A percentile compares a stretch with the other conserved stretches of the same genome.
Evolutionary conservation across 495 filamentous ascomycete genomes (phyloP).

Genomic region (Aspergillus nidulans): DNA sequence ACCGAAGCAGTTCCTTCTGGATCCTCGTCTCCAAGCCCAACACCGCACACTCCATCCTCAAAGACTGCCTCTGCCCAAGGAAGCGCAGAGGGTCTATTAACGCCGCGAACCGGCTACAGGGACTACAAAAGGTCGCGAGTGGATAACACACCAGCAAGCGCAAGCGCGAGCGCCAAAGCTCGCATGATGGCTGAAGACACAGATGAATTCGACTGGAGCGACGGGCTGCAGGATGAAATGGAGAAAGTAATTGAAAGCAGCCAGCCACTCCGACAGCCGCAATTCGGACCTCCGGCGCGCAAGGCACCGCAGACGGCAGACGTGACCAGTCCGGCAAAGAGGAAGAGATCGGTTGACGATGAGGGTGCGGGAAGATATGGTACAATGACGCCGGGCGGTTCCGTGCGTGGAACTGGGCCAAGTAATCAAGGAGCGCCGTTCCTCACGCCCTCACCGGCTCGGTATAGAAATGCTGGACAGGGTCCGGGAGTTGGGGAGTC

Average conservation of each 20-base stretch:
- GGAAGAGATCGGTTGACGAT: constrained; percentile 41
- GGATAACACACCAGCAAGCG: neutral
- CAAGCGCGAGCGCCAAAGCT: constrained; percentile 26
- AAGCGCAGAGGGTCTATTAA: constrained; percentile 25
- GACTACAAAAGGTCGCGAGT: neutral
- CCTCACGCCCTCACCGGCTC: constrained; percentile 48
- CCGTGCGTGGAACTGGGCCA: neutral
- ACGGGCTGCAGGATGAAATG: constrained; percentile 9
- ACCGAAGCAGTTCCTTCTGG: constrained; percentile 27
- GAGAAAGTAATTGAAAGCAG: neutral
- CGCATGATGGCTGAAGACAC: constrained; percentile 41
- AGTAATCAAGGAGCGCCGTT: neutral
- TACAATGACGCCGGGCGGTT: neutral
- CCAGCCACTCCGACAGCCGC: constrained; percentile 17
- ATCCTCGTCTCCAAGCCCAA: neutral
- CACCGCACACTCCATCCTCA: constrained; percentile 20
- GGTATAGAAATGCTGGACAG: constrained; percentile 37
- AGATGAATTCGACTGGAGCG: constrained; percentile 44
- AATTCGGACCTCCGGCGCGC: constrained; percentile 23
- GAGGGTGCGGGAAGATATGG: constrained; percentile 18
- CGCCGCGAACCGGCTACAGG: constrained; percentile 32
- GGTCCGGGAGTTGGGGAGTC: constrained; percentile 15
- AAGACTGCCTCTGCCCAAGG: constrained; percentile 5
- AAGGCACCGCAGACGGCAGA: constrained; percentile 43
- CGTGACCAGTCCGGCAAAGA: constrained; percentile 49